Evolutionary conservation across 108 stramenopile species (phyloP).

Genomic region (Cyclotella atomus): DNA sequence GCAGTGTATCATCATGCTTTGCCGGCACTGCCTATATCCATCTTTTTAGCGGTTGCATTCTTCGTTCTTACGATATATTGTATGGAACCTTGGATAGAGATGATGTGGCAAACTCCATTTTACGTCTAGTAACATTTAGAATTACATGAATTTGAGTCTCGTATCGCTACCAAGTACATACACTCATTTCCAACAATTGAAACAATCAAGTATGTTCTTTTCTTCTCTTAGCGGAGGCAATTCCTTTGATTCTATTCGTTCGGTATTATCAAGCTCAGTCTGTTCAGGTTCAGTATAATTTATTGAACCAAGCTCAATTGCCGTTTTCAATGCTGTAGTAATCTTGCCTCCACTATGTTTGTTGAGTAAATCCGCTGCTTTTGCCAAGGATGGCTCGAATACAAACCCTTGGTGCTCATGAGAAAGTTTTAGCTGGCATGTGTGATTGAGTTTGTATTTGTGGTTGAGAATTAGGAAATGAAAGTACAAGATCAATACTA

Average conservation of each 20-base stretch:
- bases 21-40: slow-evolving; percentile 92
- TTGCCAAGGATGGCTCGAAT: slow-evolving; percentile 64
- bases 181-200: slow-evolving; percentile 4
- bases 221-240: not conserved
- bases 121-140: slow-evolving; percentile 57
- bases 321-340: slow-evolving; percentile 65
- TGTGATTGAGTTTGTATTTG: not conserved
- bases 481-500: not conserved
- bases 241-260: not conserved
- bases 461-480: not conserved
- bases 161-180: not conserved
- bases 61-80: slow-evolving; percentile 70
- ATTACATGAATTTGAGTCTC: not conserved
- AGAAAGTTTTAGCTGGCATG: slow-evolving; percentile 59
- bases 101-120: slow-evolving; percentile 45
- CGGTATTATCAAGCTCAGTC: too few relatives aligned
- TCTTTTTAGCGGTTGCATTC: slow-evolving; percentile 84
- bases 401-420: slow-evolving; percentile 81
- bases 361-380: slow-evolving; percentile 46
- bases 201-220: slow-evolving; percentile 19
- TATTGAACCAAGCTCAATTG: slow-evolving; percentile 37
- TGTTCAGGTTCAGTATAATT: not conserved
- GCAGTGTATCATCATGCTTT: slow-evolving; percentile 87
- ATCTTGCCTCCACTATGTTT: slow-evolving; percentile 77
- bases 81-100: slow-evolving; percentile 76